Evolutionary conservation across 257 asterid genomes (phyloP), one percentile per base, ranked within the genome.

Genomic region (Fraxinus quadrangulata): DNA sequence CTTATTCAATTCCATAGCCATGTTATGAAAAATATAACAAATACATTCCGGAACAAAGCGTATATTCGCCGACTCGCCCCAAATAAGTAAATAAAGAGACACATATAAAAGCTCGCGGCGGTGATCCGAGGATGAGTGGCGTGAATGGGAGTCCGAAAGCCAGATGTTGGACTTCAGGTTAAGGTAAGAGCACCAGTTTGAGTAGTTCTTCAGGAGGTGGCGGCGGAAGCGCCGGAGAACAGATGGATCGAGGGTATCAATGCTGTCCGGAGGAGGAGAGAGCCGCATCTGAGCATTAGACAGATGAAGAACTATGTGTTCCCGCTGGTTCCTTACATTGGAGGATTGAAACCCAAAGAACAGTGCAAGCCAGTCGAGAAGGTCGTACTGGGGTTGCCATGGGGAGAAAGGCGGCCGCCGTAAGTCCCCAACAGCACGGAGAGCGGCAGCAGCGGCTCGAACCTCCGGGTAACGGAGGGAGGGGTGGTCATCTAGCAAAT

Each of bases 51-150:
- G 99, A 49, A 91, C 87, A 78, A 96, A 96, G 0, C 98, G 90
- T 49, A 96, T 71, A 82, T 96, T 96, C n/a, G 97, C 98, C 34
- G 97, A 89, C 89, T 93, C 99, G 31, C 99, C 99, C 99, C 99
- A 96, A 11, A 93, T 87, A 70, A 96, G 89, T 79, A 95, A 83
- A 82, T 86, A 93, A 6, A 96, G 89, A 3, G 97, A 87, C 0
- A 96, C 98, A 28, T 96, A 96, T 24, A 96, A 83, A n/a, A 96
- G 89, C 88, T 93, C 99, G 2, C 97, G 89, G 78, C 99, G 88
- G 83, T 88, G 89, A 42, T 91, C 97, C 6, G 90, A 78, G 67
- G 88, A 30, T 69, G 83, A 72, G 30, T 77, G 86, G 66, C 92
- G 89, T 0, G 92, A 83, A 80, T 83, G 86, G 6, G 92, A 82